Conservation (phyloP, 139 green algal species). For the Picochlorum sp. region DNA sequence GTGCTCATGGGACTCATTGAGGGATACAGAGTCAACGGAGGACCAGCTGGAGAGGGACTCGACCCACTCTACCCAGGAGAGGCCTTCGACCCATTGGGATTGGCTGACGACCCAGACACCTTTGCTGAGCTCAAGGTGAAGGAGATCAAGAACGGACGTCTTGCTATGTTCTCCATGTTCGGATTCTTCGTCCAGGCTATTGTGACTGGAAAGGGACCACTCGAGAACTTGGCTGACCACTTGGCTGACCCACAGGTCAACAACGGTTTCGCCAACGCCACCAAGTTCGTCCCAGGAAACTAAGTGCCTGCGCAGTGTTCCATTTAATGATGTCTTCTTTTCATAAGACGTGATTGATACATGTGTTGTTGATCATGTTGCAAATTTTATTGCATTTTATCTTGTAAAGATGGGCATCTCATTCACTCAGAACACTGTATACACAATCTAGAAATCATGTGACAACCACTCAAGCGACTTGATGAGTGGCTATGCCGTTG, state of each 20-base stretch:
- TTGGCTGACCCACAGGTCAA: conserved; percentile 57
- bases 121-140: conserved; percentile 77
- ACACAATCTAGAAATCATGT: too few species aligned
- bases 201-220: conserved; percentile 57
- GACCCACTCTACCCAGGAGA: conserved; percentile 87
- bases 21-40: conserved; percentile 88
- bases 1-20: conserved; percentile 85
- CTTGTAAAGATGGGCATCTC: too few species aligned
- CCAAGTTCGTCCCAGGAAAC: conserved; percentile 27
- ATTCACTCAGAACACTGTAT: too few species aligned
- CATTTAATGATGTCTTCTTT: background rate
- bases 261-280: conserved; percentile 73
- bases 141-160: conserved; percentile 88
- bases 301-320: background rate
- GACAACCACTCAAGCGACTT: too few species aligned
- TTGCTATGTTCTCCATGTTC: conserved; percentile 81
- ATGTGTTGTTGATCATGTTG: background rate
- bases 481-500: too few species aligned
- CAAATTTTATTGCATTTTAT: too few species aligned
- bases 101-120: conserved; percentile 81
- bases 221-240: conserved; percentile 73
- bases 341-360: background rate
- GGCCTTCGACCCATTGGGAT: conserved; percentile 88
- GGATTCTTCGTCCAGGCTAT: conserved; percentile 71
- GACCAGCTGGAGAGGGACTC: conserved; percentile 73